Conservation (phyloP, 1,284 basidiomycete species). For the Taiwanofungus camphoratus region DNA sequence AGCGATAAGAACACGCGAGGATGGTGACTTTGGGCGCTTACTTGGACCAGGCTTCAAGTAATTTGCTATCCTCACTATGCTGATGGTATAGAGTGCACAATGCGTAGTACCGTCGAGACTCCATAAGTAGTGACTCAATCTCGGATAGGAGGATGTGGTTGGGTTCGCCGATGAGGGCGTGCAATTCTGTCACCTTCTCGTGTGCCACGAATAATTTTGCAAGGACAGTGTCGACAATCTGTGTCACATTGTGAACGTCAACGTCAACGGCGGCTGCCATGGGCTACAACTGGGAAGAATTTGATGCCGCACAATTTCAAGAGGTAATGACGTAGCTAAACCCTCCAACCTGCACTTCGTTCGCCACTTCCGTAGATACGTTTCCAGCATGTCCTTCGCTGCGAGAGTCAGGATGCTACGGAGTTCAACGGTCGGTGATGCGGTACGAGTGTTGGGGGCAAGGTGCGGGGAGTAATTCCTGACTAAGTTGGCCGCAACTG, state of each 20-base stretch:
- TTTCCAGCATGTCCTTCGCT: slow-evolving; percentile 64
- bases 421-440: slow-evolving; percentile 64
- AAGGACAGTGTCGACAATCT: slow-evolving; percentile 82
- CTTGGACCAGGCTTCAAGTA: slow-evolving; percentile 70
- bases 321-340: too few relatives aligned
- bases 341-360: slow-evolving; percentile 20
- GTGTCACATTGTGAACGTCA: slow-evolving; percentile 2
- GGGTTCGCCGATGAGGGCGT: slow-evolving; percentile 52
- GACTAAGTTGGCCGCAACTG: slow-evolving; percentile 84
- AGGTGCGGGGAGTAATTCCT: slow-evolving; percentile 85
- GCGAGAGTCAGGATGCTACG: slow-evolving; percentile 50
- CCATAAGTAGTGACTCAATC: slow-evolving; percentile 54
- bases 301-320: too few relatives aligned
- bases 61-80: slow-evolving; percentile 49
- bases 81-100: slow-evolving; percentile 62
- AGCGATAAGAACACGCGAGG: background rate
- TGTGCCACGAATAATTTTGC: slow-evolving; percentile 65
- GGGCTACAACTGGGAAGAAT: too few relatives aligned
- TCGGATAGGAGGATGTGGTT: slow-evolving; percentile 59
- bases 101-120: slow-evolving; percentile 53
- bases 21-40: slow-evolving; percentile 35
- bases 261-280: too few relatives aligned
- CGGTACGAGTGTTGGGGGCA: slow-evolving; percentile 60
- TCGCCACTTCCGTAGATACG: slow-evolving; percentile 52
- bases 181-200: slow-evolving; percentile 56